Conservation (phyloP, 2,329 filamentous ascomycete genomes). For the Parastagonospora avenae region DNA sequence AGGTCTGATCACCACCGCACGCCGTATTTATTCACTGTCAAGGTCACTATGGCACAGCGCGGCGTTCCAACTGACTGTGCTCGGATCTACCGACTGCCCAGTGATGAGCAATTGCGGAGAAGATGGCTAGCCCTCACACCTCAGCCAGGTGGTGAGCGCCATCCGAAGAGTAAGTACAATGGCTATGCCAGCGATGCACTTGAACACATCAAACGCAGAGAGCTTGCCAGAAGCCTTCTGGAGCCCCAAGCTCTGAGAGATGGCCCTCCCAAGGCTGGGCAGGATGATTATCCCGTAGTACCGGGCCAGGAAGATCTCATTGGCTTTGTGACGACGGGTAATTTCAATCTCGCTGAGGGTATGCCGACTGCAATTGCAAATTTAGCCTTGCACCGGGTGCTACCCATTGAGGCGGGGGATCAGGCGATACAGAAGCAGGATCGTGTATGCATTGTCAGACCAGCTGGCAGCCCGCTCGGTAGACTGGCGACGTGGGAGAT, state of each 20-base stretch:
- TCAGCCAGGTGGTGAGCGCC: slow-evolving; percentile 25
- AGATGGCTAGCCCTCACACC: slow-evolving; percentile 72
- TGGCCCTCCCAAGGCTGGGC: slow-evolving; percentile 29
- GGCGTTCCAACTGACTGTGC: slow-evolving; percentile 75
- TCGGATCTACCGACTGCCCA: slow-evolving; percentile 83
- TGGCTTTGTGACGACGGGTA: slow-evolving; percentile 88
- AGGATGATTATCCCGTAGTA: slow-evolving; percentile 65
- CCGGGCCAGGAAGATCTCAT: slow-evolving; percentile 77
- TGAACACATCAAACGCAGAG: slow-evolving; percentile 20
- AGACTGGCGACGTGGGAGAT: slow-evolving; percentile 81
- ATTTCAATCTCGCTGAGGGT: slow-evolving; percentile 79
- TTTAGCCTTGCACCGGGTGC: slow-evolving; percentile 65
- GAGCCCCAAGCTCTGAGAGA: slow-evolving; percentile 11
- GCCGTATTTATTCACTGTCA: slow-evolving; percentile 61
- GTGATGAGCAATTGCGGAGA: slow-evolving; percentile 59
- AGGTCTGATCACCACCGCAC: slow-evolving; percentile 2
- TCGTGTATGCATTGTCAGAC: slow-evolving; percentile 76
- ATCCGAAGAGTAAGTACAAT: slow-evolving; percentile 17
- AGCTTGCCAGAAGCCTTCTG: slow-evolving; percentile 35
- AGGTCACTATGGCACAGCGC: slow-evolving; percentile 69
- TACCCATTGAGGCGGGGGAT: slow-evolving; percentile 48
- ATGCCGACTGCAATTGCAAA: slow-evolving; percentile 76
- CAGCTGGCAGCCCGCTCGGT: slow-evolving; percentile 77
- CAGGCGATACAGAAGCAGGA: slow-evolving; percentile 30
- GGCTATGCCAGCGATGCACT: slow-evolving; percentile 21